phyloP scores from a whole-genome alignment of 2,329 filamentous ascomycete genomes.

The Geosmithia flava region DNA sequence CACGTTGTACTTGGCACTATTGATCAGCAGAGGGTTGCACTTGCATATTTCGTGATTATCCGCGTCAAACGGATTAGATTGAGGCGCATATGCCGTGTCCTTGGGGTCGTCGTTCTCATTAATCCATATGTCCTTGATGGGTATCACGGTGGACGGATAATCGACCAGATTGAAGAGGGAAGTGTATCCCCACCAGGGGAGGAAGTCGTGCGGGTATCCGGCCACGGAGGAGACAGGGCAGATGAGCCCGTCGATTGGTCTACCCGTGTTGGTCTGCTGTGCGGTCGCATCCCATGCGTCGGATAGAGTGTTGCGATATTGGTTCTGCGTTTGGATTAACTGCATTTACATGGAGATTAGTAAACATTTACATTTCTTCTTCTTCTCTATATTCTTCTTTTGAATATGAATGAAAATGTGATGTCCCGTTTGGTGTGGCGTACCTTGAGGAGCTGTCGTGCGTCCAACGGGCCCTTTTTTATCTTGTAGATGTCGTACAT shows the following conservation, averaged over 20 bases:
- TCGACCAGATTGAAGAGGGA: slow-evolving; percentile 1
- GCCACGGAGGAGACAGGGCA: not conserved
- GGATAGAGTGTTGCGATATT: not conserved
- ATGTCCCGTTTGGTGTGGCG: not conserved
- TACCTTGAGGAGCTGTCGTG: not conserved
- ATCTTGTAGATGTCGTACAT: slow-evolving; percentile 1
- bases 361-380: no score
- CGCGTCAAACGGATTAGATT: not conserved
- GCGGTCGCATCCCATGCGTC: not conserved
- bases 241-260: slow-evolving; percentile 1
- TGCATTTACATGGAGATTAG: not conserved
- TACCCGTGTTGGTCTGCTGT: not conserved
- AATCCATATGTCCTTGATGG: not conserved
- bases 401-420: no score
- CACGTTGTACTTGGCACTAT: no score
- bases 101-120: not conserved
- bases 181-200: slow-evolving; percentile 1
- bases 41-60: slow-evolving; percentile 2
- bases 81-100: not conserved
- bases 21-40: no score
- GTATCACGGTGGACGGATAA: not conserved
- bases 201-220: slow-evolving; percentile 1
- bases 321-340: not conserved
- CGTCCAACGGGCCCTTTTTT: not conserved
- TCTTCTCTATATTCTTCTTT: no score